Evolutionary conservation across 352 stramenopile genomes (phyloP).

Genomic region (Peronosclerospora sorghi): DNA sequence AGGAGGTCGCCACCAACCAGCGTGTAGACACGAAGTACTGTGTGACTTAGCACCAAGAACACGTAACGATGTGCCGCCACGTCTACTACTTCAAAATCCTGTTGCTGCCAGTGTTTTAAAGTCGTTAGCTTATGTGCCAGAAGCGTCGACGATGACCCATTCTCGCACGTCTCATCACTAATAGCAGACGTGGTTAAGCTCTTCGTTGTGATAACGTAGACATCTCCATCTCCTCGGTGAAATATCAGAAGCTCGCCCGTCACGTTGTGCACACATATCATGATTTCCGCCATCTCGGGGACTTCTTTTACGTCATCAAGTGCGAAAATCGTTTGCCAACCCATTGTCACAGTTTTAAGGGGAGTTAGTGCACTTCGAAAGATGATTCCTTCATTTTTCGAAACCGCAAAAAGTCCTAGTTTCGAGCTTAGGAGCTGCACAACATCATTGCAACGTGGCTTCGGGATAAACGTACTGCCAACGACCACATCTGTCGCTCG

Average conservation of each 20-base stretch:
- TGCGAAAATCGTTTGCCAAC: conserved; percentile 23
- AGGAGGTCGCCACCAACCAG: conserved; percentile 37
- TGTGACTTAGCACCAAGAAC: conserved; percentile 14
- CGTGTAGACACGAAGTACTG: conserved; percentile 35
- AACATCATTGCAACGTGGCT: conserved; percentile 20
- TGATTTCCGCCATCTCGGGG: conserved; percentile 8
- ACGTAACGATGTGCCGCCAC: conserved; percentile 22
- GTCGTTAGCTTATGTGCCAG: conserved; percentile 15
- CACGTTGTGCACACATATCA: conserved; percentile 48
- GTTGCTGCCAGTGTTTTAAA: conserved; percentile 16
- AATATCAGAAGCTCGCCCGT: conserved; percentile 71
- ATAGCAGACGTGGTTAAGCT: background rate
- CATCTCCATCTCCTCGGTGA: conserved; percentile 12
- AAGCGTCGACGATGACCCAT: conserved; percentile 10
- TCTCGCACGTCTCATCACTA: conserved; percentile 1
- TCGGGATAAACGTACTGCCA: conserved; percentile 40
- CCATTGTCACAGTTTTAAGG: conserved; percentile 25
- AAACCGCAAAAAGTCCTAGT: conserved; percentile 65
- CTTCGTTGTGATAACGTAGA: conserved; percentile 36
- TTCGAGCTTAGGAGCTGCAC: conserved; percentile 37
- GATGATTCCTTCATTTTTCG: conserved; percentile 30
- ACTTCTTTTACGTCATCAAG: background rate
- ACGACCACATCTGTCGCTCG: conserved; percentile 64
- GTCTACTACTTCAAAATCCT: conserved; percentile 14
- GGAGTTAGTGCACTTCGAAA: conserved; percentile 43